Conservation (phyloP, 805 yeast genomes). For the Lipomyces spencermartinsiae region DNA sequence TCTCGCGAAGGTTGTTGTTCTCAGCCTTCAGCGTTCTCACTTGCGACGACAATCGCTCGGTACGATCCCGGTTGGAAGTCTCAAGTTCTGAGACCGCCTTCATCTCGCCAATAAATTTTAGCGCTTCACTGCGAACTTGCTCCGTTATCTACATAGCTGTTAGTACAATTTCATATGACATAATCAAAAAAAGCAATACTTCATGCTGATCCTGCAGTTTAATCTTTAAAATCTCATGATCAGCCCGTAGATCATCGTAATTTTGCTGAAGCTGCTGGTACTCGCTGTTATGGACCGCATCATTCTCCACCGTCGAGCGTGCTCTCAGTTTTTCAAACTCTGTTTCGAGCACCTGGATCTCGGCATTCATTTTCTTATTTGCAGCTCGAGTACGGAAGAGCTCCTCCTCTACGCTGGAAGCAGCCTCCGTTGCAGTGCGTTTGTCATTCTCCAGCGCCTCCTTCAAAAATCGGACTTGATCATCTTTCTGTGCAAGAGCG, state of each 20-base stretch:
- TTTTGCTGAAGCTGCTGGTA: constrained; percentile 11
- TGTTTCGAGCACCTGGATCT: constrained; percentile 50
- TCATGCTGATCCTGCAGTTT: constrained; percentile 37
- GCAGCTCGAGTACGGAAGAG: constrained; percentile 29
- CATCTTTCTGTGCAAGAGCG: constrained; percentile 45
- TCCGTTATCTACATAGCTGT: constrained; percentile 42
- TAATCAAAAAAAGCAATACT: not conserved
- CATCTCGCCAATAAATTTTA: constrained; percentile 48
- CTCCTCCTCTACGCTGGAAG: constrained; percentile 21
- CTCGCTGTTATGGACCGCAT: not conserved
- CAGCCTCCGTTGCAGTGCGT: not conserved
- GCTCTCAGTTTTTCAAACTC: constrained; percentile 42
- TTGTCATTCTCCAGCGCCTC: constrained; percentile 53
- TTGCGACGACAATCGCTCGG: constrained; percentile 39
- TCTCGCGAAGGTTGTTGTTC: constrained; percentile 38
- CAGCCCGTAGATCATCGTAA: constrained; percentile 38
- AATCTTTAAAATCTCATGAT: constrained; percentile 38
- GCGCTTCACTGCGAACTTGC: constrained; percentile 49
- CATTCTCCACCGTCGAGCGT: constrained; percentile 23
- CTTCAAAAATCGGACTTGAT: constrained; percentile 54
- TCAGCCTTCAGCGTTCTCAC: constrained; percentile 45
- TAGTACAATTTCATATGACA: too few species aligned
- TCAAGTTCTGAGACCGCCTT: constrained; percentile 45
- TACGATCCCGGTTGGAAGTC: constrained; percentile 28
- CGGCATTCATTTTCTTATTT: constrained; percentile 27